Base-by-base conservation (phyloP, 768 basidiomycete species). In the Serendipita sp. region DNA sequence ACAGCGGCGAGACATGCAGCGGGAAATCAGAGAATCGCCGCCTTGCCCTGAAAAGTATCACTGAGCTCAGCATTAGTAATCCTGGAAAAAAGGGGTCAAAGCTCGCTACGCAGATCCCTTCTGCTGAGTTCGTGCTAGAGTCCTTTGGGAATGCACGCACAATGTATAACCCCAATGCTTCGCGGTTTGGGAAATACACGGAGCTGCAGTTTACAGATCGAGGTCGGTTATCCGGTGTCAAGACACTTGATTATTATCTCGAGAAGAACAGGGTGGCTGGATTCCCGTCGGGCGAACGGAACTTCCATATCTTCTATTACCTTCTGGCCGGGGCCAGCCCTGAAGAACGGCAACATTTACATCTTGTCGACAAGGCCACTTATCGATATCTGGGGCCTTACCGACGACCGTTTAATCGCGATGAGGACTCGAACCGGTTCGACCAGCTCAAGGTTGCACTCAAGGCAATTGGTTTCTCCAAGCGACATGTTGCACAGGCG, bases 301-400 rank as follows among this genome's bases (percentile, higher is more conserved):
- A 96, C 68, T 97, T 98, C 72, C 93, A 99, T 73, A 92, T 95
- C 40, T 96, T 98, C 74, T 97, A 98, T 72, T 96, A 96, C 73
- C 83, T 99, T 70, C 84, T 94, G 65, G 87, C 91, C 0, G 95
- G 96, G 29, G 92, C 93, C 1, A 83, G 87, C 0, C 70, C 81
- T 0, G 96, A 98, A 69, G 96, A 99, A 72, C 78, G 89, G 13
- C 83, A 88, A 33, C 91, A 94, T 71, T 81, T 98, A 62, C 87
- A 88, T 66, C 80, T 99, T 6, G 75, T 81, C 62, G 88, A 95
- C 71, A 86, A 86, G 72, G 81, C 83, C 1, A 80, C 82, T 4
- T 99, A 92, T 69, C 83, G 92, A 1, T 97, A 94, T 72, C 83
- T 97, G 2, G 90, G 89, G 2, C 73, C 78, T 27, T 73, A 73